Evolutionary conservation across 108 stramenopile species (phyloP).

Genomic region (Nannochloropsis gaditana): DNA sequence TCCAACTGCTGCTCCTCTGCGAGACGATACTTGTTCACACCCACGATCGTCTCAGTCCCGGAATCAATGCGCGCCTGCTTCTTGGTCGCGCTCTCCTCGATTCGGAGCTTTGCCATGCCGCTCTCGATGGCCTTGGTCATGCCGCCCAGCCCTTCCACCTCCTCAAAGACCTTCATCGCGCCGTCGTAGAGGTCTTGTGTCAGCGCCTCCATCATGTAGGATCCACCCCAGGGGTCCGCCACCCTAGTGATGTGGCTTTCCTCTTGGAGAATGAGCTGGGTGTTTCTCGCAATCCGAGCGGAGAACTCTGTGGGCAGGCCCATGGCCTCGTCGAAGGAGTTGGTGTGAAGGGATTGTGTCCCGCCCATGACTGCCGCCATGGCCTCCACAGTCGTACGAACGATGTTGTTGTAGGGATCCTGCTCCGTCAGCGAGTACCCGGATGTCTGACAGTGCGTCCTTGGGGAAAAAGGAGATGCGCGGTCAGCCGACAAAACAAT

Average conservation of each 20-base stretch:
- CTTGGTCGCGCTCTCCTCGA: constrained; percentile 91
- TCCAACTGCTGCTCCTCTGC: constrained; percentile 59
- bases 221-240: constrained; percentile 90
- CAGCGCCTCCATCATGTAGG: constrained; percentile 93
- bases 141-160: constrained; percentile 83
- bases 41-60: constrained; percentile 78
- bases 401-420: constrained; percentile 94
- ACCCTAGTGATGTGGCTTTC: constrained; percentile 78
- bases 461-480: neutral
- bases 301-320: constrained; percentile 91
- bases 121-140: constrained; percentile 93
- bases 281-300: constrained; percentile 92
- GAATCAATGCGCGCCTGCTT: constrained; percentile 79
- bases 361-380: constrained; percentile 95
- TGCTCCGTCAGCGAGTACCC: constrained; percentile 72
- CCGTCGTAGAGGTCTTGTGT: constrained; percentile 82
- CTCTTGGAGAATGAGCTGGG: constrained; percentile 82
- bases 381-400: constrained; percentile 94
- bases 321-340: constrained; percentile 94
- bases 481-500: neutral
- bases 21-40: constrained; percentile 93
- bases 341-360: constrained; percentile 97
- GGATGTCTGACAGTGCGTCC: constrained; percentile 8
- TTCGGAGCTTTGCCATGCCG: constrained; percentile 86
- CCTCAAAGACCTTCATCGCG: constrained; percentile 77